These are phyloP conservation scores for Laetiporus sulphureus DNA, from an alignment of 1,284 basidiomycete genomes.

Conservation along the genomic window DNA sequence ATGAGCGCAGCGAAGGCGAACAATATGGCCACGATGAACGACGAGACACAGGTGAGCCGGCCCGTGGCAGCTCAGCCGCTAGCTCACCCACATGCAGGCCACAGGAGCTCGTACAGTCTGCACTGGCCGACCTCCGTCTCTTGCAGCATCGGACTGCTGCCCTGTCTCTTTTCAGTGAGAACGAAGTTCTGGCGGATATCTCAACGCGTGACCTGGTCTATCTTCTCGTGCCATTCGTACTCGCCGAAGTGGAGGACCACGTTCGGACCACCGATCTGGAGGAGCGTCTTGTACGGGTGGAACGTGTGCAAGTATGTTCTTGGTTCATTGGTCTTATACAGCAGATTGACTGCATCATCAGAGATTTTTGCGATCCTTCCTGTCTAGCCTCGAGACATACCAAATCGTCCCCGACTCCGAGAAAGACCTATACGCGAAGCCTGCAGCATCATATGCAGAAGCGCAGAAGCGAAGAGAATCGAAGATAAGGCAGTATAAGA, in stretches of 20 bases:
- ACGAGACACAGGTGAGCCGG: slow-evolving; percentile 41
- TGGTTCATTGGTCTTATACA: no score
- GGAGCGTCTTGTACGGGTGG: slow-evolving; percentile 53
- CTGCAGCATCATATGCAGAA: slow-evolving; percentile 47
- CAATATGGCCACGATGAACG: slow-evolving; percentile 39
- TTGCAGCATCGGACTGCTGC: slow-evolving; percentile 44
- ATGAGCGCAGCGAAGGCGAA: slow-evolving; percentile 36
- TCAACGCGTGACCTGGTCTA: slow-evolving; percentile 77
- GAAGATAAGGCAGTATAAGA: slow-evolving; percentile 84
- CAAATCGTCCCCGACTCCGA: slow-evolving; percentile 62
- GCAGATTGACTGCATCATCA: no score
- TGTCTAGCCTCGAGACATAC: slow-evolving; percentile 59
- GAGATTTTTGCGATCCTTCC: slow-evolving; percentile 54
- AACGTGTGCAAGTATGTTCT: slow-evolving; percentile 60
- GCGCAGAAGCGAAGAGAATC: slow-evolving; percentile 67
- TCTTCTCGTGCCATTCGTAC: slow-evolving; percentile 69
- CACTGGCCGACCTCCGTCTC: slow-evolving; percentile 45
- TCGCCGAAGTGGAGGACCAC: slow-evolving; percentile 68
- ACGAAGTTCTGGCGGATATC: slow-evolving; percentile 83
- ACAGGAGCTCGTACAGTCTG: slow-evolving; percentile 53
- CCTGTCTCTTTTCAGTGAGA: slow-evolving; percentile 79
- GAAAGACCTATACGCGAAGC: slow-evolving; percentile 43
- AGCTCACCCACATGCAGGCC: slow-evolving; percentile 4
- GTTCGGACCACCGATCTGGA: slow-evolving; percentile 50
- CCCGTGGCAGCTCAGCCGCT: background rate